Evolutionary conservation across 495 filamentous ascomycete species (phyloP), one percentile per base, ranked within the genome.

Genomic region (Aspergillus homomorphus): DNA sequence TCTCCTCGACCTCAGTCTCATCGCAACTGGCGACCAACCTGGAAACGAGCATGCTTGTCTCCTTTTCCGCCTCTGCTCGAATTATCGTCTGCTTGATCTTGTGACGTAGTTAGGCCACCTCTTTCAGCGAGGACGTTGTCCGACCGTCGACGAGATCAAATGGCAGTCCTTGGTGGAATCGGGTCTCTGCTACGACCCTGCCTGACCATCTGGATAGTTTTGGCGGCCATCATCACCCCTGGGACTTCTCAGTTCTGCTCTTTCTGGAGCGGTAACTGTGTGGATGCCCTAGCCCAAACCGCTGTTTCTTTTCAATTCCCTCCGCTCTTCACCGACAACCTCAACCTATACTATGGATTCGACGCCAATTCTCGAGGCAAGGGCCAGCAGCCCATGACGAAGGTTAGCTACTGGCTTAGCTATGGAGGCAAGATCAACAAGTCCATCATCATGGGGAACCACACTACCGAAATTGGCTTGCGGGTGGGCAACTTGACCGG

Each of bases 231-330:
- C 9, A 51, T 69, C 3, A 68, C 61, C 22, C 42, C 58, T 30
- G 57, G 54, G 24, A 53, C 62, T 12, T 72, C 73, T 48, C 68
- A 74, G 49, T 64, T 73, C 45, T 79, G 76, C 53, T 68, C 66
- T 1, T 79, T 79, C 56, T 73, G 71, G 69, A 68, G 73, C 54
- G 66, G 45, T 3, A 69, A 61, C 4, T 79, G 76, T 56, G 69
- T 79, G 58, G 76, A 79, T 50, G 68, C 74, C 2, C 64, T 77
- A 23, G 76, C 76, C 51, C 76, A 79, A 51, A 71, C 71, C 6
- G 73, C 74, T 24, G 63, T 75, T 4, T 62, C 66, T 20, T 67
- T 79, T 44, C 58, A 58, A 14, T 73, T 77, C 56, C 57, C 68
- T n/a, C 72, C 73, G 38, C 69, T 79, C 19, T 76, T 76, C 52